Percentiles rank a stretch among this genome's conserved stretches.
Conservation (phyloP, 2,329 filamentous ascomycete species). For the Hymenoscyphus occultus region DNA sequence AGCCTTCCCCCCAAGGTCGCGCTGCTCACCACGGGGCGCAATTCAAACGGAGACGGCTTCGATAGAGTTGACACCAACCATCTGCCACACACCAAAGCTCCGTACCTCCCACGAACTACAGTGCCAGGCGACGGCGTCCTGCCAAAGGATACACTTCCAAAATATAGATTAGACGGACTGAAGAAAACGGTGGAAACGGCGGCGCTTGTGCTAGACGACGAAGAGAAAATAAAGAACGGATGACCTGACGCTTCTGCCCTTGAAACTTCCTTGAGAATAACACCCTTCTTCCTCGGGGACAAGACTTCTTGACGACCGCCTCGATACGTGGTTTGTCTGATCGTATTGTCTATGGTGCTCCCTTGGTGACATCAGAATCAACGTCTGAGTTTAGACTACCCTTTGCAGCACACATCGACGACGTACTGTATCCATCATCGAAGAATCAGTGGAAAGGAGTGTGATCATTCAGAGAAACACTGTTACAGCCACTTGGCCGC, state of each 20-base stretch:
- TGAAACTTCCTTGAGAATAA: constrained; percentile 4
- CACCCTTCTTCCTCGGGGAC: constrained; percentile 5
- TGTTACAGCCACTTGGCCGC: neutral
- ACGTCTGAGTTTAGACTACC: neutral
- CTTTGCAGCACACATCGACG: neutral
- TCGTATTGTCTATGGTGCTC: neutral
- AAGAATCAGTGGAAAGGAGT: neutral
- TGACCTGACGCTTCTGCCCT: constrained; percentile 7
- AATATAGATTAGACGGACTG: constrained; percentile 29
- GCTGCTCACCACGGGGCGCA: constrained; percentile 1
- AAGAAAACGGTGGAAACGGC: constrained; percentile 20
- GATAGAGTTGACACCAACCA: constrained; percentile 8
- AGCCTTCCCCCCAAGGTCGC: constrained; percentile 1
- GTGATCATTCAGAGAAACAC: neutral
- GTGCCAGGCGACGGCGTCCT: constrained; percentile 18
- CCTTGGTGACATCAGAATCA: neutral
- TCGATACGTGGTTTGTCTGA: neutral
- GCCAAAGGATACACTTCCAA: constrained; percentile 14
- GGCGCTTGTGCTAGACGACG: constrained; percentile 21
- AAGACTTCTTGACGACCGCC: constrained; percentile 8
- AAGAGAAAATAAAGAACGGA: constrained; percentile 17
- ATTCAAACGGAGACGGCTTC: constrained; percentile 4
- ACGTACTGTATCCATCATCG: neutral
- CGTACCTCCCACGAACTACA: constrained; percentile 17
- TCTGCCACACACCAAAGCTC: constrained; percentile 15